Base-by-base conservation (phyloP, 768 basidiomycete species). In the Pulveroboletus frians region DNA sequence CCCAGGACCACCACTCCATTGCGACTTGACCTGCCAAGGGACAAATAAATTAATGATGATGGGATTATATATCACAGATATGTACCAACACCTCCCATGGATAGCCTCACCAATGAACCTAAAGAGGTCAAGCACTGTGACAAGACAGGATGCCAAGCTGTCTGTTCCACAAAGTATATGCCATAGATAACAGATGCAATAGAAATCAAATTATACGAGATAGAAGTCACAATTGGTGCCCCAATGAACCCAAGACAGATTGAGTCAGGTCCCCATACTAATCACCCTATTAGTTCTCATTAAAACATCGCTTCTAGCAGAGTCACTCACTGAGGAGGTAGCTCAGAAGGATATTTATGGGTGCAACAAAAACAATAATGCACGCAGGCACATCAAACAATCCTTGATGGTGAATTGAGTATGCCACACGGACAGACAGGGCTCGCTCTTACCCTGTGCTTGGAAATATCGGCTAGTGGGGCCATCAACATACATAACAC, bases 1-100 rank as follows among this genome's bases (percentile, higher is more conserved):
- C 92, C 95, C 94, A 95, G 29, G 87, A 86, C 93, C 94, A 97
- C 94, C 94, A 97, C 67, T 95, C 94, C 1, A 82, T 83, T 2
- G 86, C 90, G 2, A 83, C 84, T 66, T 92, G 91, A 3, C 83
- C 83, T 76, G 29, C 20, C 23, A 3, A 9, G 21, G 13, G 21
- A 29, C 47, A 29, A 53, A 41, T 5, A 31, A 35, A 34, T 39
- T 27, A 9, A 41, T 15, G 20, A 20, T 30, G 4, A 21, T 36
- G 32, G 3, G n/a, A 15, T 15, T 26, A 15, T 5, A 31, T 5
- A 31, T 31, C 10, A 5, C 0, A 27, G 9, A 17, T 30, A 63
- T 75, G 41, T 47, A 76, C 83, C 85, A 9, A 89, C 80, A 20
- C 94, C 91, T 9, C 87, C 89, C 13, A 94, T 56, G 0, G 92